Evolutionary conservation across 768 basidiomycete species (phyloP), one percentile per base, ranked within the genome.

Genomic region (Boletellus ananiceps): DNA sequence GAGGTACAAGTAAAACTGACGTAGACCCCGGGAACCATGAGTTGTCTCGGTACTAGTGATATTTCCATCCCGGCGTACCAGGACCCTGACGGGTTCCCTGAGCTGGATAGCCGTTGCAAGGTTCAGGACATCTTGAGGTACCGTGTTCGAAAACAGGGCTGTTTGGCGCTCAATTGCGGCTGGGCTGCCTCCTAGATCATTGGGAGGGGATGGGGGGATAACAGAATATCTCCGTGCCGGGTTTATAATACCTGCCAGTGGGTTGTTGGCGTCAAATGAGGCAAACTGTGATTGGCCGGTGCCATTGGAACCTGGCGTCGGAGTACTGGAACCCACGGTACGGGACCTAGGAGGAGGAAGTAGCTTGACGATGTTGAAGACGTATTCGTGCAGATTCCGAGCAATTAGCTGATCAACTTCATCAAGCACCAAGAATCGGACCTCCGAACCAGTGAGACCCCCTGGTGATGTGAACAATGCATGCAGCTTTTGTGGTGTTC

Each of bases 401-500:
- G 96, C 95, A 64, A 99, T 96, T 55, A 99, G 73, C 63, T 98
- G 96, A 66, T 99, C 96, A 42, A 96, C 94, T 66, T 99, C 96
- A 62, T 99, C 96, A 16, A 99, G 79, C 32, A 97, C 91, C 47
- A 99, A 77, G 74, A 98, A 88, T 39, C 93, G 81, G 46, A 97
- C 90, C 63, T 94, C 93, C 12, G 83, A 77, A 23, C 92, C 93
- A 13, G 73, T 62, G 46, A 95, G 75, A 13, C 88, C 90, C 31
- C 88, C 84, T 19, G 88, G 74, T 12, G 81, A 70, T 3, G 88
- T 88, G 62, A 99, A 93, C 23, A 98, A 76, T 39, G 94, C 91
- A 62, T 95, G 86, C 14, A 99, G 72, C 69, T 95, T 94, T 63
- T 96, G 96, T 11, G 96, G 96, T 2, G 96, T 98, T 31, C 96